phyloP scores from a whole-genome alignment of 805 yeast species.

The Phaffomyces thermotolerans region DNA sequence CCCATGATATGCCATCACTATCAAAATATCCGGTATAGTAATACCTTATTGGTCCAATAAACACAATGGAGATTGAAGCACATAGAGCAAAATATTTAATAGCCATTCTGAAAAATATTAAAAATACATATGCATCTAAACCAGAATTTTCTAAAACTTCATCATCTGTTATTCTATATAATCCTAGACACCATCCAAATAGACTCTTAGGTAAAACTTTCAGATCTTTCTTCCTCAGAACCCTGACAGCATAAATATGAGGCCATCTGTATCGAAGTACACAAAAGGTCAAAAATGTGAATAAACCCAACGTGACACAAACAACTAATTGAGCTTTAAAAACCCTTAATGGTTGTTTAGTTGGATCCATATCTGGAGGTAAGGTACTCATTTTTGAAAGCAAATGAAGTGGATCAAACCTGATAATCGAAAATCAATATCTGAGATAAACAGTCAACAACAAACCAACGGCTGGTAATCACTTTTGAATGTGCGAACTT shows the following conservation, averaged over 20 bases:
- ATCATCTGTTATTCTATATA: conserved; percentile 62
- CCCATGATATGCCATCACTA: conserved; percentile 38
- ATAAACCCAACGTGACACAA: conserved; percentile 58
- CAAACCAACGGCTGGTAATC: not conserved
- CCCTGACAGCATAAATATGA: conserved; percentile 78
- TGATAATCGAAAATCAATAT: not conserved
- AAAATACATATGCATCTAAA: conserved; percentile 84
- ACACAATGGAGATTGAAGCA: conserved; percentile 59
- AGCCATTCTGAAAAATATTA: conserved; percentile 87
- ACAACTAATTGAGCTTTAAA: conserved; percentile 79
- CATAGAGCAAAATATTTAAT: conserved; percentile 62
- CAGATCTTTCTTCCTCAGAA: conserved; percentile 26
- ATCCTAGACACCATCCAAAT: conserved; percentile 78
- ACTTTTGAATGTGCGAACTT: not conserved
- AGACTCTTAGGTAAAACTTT: conserved; percentile 31
- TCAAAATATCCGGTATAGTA: conserved; percentile 79
- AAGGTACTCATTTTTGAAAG: conserved; percentile 17
- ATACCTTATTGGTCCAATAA: conserved; percentile 82
- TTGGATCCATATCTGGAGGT: conserved; percentile 26
- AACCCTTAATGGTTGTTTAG: conserved; percentile 37
- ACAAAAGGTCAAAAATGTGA: conserved; percentile 65
- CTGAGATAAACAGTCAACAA: not conserved
- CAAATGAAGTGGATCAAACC: not conserved
- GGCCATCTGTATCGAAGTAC: conserved; percentile 70
- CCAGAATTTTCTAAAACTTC: conserved; percentile 88